A percentile compares a stretch with the other conserved stretches of the same genome.
These are phyloP conservation scores for Eruca vesicaria DNA, from an alignment of 441 rosid species.

Conservation along the genomic window DNA sequence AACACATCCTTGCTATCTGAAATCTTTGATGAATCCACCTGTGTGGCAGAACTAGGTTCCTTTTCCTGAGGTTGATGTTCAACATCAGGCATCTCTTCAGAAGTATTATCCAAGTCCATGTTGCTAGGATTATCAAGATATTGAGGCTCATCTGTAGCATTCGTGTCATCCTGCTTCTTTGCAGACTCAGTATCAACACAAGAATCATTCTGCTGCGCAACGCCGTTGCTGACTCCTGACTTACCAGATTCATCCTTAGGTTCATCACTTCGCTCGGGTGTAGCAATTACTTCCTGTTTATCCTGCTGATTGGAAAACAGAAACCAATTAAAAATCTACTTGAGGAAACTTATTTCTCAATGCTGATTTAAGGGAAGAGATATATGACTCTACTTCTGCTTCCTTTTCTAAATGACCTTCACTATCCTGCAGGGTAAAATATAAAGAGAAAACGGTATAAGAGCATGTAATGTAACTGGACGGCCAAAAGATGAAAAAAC, in stretches of 20 bases:
- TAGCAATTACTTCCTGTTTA: constrained; percentile 43
- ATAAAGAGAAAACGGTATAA: not conserved
- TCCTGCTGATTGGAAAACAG: constrained; percentile 40
- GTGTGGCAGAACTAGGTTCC: constrained; percentile 40
- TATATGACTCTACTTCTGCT: constrained; percentile 25
- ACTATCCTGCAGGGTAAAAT: constrained; percentile 22
- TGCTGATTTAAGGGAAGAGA: constrained; percentile 8
- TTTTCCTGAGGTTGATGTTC: constrained; percentile 40
- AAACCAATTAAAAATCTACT: constrained; percentile 20
- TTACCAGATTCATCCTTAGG: constrained; percentile 54
- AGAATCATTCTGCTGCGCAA: constrained; percentile 51
- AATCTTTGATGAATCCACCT: constrained; percentile 43
- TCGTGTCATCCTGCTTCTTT: constrained; percentile 48
- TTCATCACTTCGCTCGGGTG: constrained; percentile 47
- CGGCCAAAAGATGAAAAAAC: too few species aligned
- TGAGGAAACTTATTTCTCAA: not conserved
- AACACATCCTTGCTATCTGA: constrained; percentile 43
- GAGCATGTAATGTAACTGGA: constrained; percentile 12
- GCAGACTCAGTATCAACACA: constrained; percentile 43
- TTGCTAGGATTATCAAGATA: constrained; percentile 29
- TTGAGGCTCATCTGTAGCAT: constrained; percentile 35
- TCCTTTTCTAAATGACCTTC: constrained; percentile 20
- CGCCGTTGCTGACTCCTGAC: constrained; percentile 69
- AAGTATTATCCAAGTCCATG: constrained; percentile 21
- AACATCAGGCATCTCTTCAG: constrained; percentile 28